Base-by-base conservation (phyloP, 257 asterid genomes). In the Vinca minor region DNA sequence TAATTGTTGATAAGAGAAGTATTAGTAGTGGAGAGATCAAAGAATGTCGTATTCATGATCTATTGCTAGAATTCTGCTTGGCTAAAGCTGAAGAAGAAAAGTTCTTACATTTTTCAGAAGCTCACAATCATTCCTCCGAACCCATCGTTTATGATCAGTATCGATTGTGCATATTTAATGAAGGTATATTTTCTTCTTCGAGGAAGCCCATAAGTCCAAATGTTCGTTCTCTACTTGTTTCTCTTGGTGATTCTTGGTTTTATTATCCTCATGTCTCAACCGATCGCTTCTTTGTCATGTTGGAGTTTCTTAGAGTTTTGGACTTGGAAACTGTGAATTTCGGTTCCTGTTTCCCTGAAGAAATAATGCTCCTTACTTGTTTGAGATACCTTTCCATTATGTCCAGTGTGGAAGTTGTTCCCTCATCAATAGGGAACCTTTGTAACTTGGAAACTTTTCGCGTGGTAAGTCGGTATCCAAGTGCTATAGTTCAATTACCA, bases 31-130 rank as follows among this genome's bases (percentile, higher is more conserved):
- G 75, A 4, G 66, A 14, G n/a, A 47, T 71, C 12, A 64, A 71
- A 47, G 6, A 45, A 42, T 45, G 61, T 38, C 39, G 46, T 35
- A 39, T 71, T 71, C 75, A 64, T 47, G 66, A 36, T 46, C 48
- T 71, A 28, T 31, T 71, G 1, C 65, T 1, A 25, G 66, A 71
- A 2, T 28, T 64, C 8, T 64, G 62, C 44, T 31, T 47, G 44
- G 10, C 5, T 23, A 71, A 64, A 57, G 66, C 70, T 23, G 13
- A 23, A 35, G 55, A 63, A 45, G 70, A 56, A 17, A 64, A n/a
- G 42, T 63, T 65, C 32, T 5, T 71, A 25, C 44, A 45, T 20
- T 45, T 67, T 50, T 35, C 38, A 15, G 14, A 14, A 11, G 4
- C 47, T 42, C 47, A 4, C 14, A 42, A 42, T 42, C 1, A 12